A percentile compares a stretch with the other conserved stretches of the same genome.
These are phyloP conservation scores for Actinomortierella wolfii DNA, from an alignment of 371 early-diverging fungal species.

Conservation along the genomic window DNA sequence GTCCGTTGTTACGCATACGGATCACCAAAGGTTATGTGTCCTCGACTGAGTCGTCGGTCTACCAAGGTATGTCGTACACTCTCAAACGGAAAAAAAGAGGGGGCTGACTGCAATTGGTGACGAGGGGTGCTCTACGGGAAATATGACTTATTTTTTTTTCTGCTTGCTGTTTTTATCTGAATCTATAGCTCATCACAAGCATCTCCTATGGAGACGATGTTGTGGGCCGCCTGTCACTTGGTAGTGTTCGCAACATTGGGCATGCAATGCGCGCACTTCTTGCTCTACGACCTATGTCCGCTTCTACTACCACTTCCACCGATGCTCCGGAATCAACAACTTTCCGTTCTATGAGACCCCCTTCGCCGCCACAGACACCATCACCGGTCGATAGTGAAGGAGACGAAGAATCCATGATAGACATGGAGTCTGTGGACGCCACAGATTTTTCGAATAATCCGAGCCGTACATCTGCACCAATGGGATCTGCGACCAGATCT, in stretches of 20 bases:
- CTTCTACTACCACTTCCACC: constrained; percentile 21
- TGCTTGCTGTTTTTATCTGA: not conserved
- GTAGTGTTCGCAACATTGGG: constrained; percentile 40
- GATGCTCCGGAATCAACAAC: too few species aligned
- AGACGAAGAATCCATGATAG: too few species aligned
- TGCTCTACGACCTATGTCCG: constrained; percentile 27
- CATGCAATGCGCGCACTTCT: constrained; percentile 38
- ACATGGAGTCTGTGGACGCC: too few species aligned
- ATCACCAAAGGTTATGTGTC: constrained; percentile 38
- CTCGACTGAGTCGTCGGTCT: constrained; percentile 36
- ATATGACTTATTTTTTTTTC: not conserved
- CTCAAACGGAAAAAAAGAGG: not conserved
- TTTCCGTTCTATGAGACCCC: too few species aligned
- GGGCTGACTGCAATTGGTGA: not conserved
- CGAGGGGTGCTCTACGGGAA: not conserved
- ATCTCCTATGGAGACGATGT: constrained; percentile 45
- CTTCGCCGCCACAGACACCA: constrained; percentile 4
- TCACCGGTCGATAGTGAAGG: too few species aligned
- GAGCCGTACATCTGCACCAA: too few species aligned
- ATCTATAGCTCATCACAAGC: constrained; percentile 33
- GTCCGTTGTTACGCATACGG: constrained; percentile 42
- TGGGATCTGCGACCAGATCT: too few species aligned
- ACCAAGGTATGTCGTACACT: constrained; percentile 21
- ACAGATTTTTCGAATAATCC: too few species aligned
- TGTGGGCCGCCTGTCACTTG: constrained; percentile 31